Evolutionary conservation across 192 early-diverging fungal genomes (phyloP), one percentile per base, ranked within the genome.

Genomic region (Umbelopsis ramanniana): DNA sequence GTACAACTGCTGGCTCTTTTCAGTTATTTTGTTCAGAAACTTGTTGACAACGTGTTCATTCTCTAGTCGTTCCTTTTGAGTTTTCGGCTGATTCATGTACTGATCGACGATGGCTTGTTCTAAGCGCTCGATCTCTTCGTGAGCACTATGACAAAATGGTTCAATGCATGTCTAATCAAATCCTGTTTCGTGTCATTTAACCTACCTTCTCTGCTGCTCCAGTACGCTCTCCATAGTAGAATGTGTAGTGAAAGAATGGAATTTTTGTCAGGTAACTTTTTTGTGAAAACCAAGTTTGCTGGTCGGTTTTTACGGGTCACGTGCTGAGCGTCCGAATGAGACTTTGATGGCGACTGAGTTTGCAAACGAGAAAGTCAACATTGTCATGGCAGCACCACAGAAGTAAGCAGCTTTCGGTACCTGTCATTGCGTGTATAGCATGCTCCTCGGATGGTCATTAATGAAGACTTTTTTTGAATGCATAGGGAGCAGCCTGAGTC

Each of bases 101-200:
- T 95, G 89, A 72, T 90, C 85, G 11, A 96, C 95, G 29, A 91
- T 87, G 0, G 93, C 95, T 72, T 93, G 85, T 77, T 97, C 95
- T n/a, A 96, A 73, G 35, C 94, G 90, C 82, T 99, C 97, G 68
- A 95, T 88, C 74, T 96, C 93, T 83, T 99, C 96, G 76, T 96
- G 90, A 23, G 89, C 85, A 50, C 85, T 83, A 40, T 23, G 0
- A 72, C 6, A 50, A 57, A 4, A 9, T 1, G 29, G 7, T 11
- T 17, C 43, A n/a, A 50, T 0, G 6, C 15, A 0, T 29, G n/a
- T 37, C 9, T 33, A 1, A 19, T 19, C 26, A 66, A 6, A 68
- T 9, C n/a, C 9, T 33, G 0, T 33, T 15, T 22, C 1, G 22
- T 45, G 6, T 17, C 12, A 3, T 22, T 23, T 3, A n/a, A 5